Conservation (phyloP, 2,329 filamentous ascomycete genomes). For the Hymenoscyphus fraxineus region DNA sequence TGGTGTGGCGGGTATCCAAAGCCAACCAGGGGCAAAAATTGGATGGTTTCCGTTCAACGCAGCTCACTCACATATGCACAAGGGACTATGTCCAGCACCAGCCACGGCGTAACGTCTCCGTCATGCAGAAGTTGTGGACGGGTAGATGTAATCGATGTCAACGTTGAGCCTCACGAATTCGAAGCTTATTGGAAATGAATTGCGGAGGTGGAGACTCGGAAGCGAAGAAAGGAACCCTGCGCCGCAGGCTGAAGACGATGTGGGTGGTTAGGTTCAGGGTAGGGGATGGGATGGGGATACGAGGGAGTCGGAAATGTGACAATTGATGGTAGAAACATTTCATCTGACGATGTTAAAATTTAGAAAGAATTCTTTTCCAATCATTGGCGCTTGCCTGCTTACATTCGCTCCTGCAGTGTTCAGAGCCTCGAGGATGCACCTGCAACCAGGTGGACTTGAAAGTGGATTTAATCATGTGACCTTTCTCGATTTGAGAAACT, state of each 20-base stretch:
- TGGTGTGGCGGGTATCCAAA: neutral
- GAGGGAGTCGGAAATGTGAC: neutral
- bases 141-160: neutral
- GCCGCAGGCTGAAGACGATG: neutral
- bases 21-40: neutral
- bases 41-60: constrained; percentile 4
- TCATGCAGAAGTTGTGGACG: constrained; percentile 6
- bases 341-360: neutral
- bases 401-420: neutral
- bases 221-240: neutral
- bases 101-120: constrained; percentile 18
- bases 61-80: constrained; percentile 8
- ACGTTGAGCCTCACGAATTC: constrained; percentile 4
- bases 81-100: constrained; percentile 17
- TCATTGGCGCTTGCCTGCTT: neutral
- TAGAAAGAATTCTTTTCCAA: neutral
- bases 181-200: neutral
- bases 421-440: neutral
- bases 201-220: neutral
- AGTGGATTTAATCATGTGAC: neutral
- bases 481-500: neutral
- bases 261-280: neutral
- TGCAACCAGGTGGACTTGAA: neutral
- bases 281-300: neutral
- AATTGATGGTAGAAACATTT: neutral